Percentiles rank a stretch among this genome's conserved stretches.
Conservation (phyloP, 345 rosid genomes). For the Acer yangbiense region DNA sequence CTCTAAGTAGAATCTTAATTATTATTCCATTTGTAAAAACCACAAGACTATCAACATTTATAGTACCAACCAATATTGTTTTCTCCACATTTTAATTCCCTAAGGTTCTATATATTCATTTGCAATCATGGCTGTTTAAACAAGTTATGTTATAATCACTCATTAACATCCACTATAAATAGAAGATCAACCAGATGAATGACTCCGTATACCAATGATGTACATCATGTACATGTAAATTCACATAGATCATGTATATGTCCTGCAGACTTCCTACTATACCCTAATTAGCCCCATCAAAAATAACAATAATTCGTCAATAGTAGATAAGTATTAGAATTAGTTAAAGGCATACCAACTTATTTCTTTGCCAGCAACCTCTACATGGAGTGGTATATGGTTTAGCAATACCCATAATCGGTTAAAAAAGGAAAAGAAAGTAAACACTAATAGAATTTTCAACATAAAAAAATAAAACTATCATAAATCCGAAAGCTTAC, state of each 20-base stretch:
- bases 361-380: conserved; percentile 40
- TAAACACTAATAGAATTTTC: too few relatives aligned
- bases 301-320: not conserved
- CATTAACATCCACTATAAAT: not conserved
- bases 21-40: too few relatives aligned
- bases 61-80: not conserved
- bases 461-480: too few relatives aligned
- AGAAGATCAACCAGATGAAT: not conserved
- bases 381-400: conserved; percentile 21
- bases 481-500: too few relatives aligned
- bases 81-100: not conserved
- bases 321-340: not conserved
- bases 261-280: not conserved
- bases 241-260: not conserved
- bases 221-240: conserved; percentile 2
- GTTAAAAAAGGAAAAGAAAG: not conserved
- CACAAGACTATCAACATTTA: too few relatives aligned
- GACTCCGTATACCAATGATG: not conserved
- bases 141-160: not conserved
- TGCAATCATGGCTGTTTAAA: not conserved
- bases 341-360: conserved; percentile 34
- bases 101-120: conserved; percentile 4
- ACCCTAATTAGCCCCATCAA: not conserved
- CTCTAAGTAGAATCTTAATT: not conserved
- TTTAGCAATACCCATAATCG: not conserved